Evolutionary conservation across 345 rosid genomes (phyloP).

Genomic region (Triadica sebifera): DNA sequence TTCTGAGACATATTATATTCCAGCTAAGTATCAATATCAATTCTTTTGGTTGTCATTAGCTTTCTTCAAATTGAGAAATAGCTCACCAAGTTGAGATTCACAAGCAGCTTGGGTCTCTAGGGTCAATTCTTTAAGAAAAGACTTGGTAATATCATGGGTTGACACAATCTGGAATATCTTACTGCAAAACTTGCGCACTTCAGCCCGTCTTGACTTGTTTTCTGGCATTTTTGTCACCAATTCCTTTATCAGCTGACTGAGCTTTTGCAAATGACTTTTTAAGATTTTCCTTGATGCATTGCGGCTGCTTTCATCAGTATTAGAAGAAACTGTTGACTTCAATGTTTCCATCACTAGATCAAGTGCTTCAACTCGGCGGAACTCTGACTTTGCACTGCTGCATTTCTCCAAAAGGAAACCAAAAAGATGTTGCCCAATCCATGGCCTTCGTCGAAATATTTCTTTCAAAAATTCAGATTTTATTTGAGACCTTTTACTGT

Average conservation of each 20-base stretch:
- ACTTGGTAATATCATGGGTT: slow-evolving; percentile 45
- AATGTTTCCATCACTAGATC: slow-evolving; percentile 68
- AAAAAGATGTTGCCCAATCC: slow-evolving; percentile 63
- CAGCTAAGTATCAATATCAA: not conserved
- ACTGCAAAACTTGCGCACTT: slow-evolving; percentile 64
- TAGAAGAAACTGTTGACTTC: slow-evolving; percentile 45
- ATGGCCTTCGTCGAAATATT: slow-evolving; percentile 66
- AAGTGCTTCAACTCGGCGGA: slow-evolving; percentile 76
- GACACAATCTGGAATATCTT: slow-evolving; percentile 55
- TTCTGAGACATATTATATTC: not conserved
- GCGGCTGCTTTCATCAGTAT: slow-evolving; percentile 30
- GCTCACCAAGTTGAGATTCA: slow-evolving; percentile 62
- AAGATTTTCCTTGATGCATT: slow-evolving; percentile 53
- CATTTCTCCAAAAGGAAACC: slow-evolving; percentile 66
- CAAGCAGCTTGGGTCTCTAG: slow-evolving; percentile 59
- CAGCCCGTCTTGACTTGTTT: slow-evolving; percentile 64
- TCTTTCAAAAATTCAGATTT: slow-evolving; percentile 76
- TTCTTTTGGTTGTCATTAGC: slow-evolving; percentile 4
- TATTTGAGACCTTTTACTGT: slow-evolving; percentile 68
- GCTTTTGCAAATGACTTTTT: slow-evolving; percentile 46
- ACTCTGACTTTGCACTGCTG: slow-evolving; percentile 56
- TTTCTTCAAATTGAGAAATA: slow-evolving; percentile 54
- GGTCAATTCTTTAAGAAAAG: slow-evolving; percentile 55
- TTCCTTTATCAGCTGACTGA: slow-evolving; percentile 50
- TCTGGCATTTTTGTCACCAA: slow-evolving; percentile 65